Base-by-base conservation (phyloP, 2,329 filamentous ascomycete species). In the Seiridium cupressi region DNA sequence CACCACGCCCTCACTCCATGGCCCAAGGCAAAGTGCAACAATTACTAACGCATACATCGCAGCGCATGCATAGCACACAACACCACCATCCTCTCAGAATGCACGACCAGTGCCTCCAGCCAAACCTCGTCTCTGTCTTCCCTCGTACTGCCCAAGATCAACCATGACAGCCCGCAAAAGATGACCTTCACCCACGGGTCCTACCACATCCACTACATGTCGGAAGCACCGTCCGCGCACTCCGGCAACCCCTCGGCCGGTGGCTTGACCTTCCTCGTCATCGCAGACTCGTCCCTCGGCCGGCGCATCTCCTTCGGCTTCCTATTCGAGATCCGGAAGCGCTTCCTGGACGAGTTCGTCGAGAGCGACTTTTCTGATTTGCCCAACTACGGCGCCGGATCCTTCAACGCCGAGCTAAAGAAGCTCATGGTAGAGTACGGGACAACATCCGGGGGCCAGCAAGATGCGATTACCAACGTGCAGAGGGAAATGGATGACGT, bases 21-120 rank as follows among this genome's bases (percentile, higher is more conserved):
- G 9, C 59, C 56, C 1, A 60, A 44, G 8, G 61, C 38, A 44
- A 62, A 35, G 46, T n/a, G 34, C 60, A 1, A 49, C 42, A 31
- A 62, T 61, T 47, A 60, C 60, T 66, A 60, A 63, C 60, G 57
- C 49, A 58, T 63, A 40, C 61, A 34, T 53, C 48, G 32, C 70
- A 97, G 93, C 79, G 89, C 92, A 67, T 98, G 95, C 80, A 95
- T 99, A 76, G 93, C 95, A 55, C 89, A 98, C 79, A 89, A 95
- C 72, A 91, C 87, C 59, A 98, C 93, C 51, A 97, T 99, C 77
- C 88, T 99, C 62, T 81, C 91, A 70, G 95, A 99, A 79, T 94
- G 96, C 80, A 96, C 92, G 54, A 89, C 92, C 40, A 92, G 92
- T 2, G 90, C 93, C 63, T 89, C 90, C 8, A 92, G 89, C 47